These are phyloP conservation scores for Aspergillus nomiae DNA, from an alignment of 2,329 filamentous ascomycete species.

Conservation along the genomic window DNA sequence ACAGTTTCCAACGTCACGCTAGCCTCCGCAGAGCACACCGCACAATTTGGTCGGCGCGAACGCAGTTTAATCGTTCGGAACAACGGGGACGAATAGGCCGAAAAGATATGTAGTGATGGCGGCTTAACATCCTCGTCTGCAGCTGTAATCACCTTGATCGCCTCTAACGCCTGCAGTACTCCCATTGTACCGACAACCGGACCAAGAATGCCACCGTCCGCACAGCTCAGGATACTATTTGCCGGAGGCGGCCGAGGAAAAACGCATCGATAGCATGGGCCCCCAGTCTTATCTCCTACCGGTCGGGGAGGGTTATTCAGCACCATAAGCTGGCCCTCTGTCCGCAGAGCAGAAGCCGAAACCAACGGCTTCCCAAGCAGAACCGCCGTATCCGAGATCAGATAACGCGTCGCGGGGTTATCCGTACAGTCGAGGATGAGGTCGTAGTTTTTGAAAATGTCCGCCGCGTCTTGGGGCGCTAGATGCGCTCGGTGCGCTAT, in stretches of 20 bases:
- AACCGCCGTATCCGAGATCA: conserved; percentile 88
- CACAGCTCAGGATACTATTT: conserved; percentile 80
- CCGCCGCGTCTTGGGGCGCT: conserved; percentile 66
- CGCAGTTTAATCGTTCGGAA: conserved; percentile 80
- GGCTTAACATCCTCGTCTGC: conserved; percentile 24
- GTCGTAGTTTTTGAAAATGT: conserved; percentile 72
- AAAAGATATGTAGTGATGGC: conserved; percentile 46
- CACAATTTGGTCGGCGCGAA: conserved; percentile 68
- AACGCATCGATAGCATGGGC: conserved; percentile 91
- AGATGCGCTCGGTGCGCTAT: conserved; percentile 65
- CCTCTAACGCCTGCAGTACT: conserved; percentile 84
- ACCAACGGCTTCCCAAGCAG: conserved; percentile 77
- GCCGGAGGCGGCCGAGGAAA: conserved; percentile 86
- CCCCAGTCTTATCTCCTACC: conserved; percentile 60
- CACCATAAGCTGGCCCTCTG: conserved; percentile 86
- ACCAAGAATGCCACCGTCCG: conserved; percentile 88
- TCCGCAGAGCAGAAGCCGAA: conserved; percentile 84
- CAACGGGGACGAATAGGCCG: conserved; percentile 43
- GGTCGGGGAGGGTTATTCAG: conserved; percentile 76
- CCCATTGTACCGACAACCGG: conserved; percentile 94
- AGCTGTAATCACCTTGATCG: conserved; percentile 75
- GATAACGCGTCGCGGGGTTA: conserved; percentile 85
- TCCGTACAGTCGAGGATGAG: conserved; percentile 94
- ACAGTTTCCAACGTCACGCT: conserved; percentile 66
- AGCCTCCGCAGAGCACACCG: conserved; percentile 69